Percentiles rank a stretch among this genome's conserved stretches.
Conservation (phyloP, 2,329 filamentous ascomycete genomes). For the Pochonia chlamydosporia region DNA sequence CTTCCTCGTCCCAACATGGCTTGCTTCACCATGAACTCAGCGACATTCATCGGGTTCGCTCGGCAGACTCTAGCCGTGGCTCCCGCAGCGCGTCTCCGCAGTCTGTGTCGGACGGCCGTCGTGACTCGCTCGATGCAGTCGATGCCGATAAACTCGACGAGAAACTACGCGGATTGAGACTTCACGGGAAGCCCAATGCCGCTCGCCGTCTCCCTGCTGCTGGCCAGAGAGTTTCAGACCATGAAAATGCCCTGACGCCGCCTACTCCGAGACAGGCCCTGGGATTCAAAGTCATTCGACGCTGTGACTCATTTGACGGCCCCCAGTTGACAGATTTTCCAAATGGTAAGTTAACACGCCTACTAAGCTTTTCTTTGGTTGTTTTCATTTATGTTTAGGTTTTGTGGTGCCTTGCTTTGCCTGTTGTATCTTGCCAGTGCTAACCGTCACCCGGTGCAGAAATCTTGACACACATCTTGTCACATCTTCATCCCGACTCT, state of each 20-base stretch:
- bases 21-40: conserved; percentile 36
- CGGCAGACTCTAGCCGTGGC: conserved; percentile 16
- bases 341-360: conserved; percentile 58
- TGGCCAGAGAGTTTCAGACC: conserved; percentile 52
- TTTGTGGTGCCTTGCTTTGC: too few relatives aligned
- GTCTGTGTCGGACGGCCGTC: conserved; percentile 22
- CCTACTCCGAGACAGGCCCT: conserved; percentile 40
- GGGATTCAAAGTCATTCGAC: conserved; percentile 52
- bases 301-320: conserved; percentile 32
- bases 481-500: conserved; percentile 81
- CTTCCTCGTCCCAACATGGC: conserved; percentile 51
- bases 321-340: conserved; percentile 57
- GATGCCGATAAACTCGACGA: conserved; percentile 41
- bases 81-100: conserved; percentile 31
- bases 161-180: conserved; percentile 47
- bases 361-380: neutral
- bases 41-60: conserved; percentile 27
- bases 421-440: too few relatives aligned
- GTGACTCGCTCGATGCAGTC: conserved; percentile 25
- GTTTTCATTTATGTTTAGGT: too few relatives aligned
- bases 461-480: conserved; percentile 84
- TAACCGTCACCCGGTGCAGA: conserved; percentile 46
- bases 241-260: conserved; percentile 53
- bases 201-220: conserved; percentile 26
- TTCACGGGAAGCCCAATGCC: conserved; percentile 21